Percentiles rank a stretch among this genome's conserved stretches.
These are phyloP conservation scores for Ophiostoma piceae DNA, from an alignment of 2,329 filamentous ascomycete genomes.

Conservation along the genomic window DNA sequence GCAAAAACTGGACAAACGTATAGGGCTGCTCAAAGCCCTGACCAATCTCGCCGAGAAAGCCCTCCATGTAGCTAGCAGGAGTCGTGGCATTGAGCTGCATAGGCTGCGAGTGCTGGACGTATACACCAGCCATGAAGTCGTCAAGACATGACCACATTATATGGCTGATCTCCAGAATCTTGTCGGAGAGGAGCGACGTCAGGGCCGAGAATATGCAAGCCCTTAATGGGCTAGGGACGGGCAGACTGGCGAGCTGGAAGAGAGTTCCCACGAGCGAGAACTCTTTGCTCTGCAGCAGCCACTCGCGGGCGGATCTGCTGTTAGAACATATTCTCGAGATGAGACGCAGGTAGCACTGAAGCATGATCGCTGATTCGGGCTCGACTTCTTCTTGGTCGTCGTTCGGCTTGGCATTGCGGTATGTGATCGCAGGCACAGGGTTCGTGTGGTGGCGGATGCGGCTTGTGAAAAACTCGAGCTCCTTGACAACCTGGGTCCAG, in stretches of 20 bases:
- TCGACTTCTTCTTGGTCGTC: conserved; percentile 70
- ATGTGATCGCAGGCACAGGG: conserved; percentile 47
- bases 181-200: conserved; percentile 68
- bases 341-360: conserved; percentile 87
- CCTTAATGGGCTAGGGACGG: conserved; percentile 69
- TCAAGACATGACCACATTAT: conserved; percentile 78
- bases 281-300: conserved; percentile 56
- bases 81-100: conserved; percentile 28
- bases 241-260: conserved; percentile 71
- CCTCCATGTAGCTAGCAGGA: conserved; percentile 47
- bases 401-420: conserved; percentile 56
- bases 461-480: conserved; percentile 76
- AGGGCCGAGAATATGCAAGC: conserved; percentile 80
- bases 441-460: conserved; percentile 70
- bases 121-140: conserved; percentile 66
- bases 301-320: conserved; percentile 66
- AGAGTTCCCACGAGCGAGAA: conserved; percentile 69
- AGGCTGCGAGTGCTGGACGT: conserved; percentile 35
- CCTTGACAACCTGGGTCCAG: conserved; percentile 88
- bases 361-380: conserved; percentile 91
- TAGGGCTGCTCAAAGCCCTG: conserved; percentile 79
- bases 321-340: conserved; percentile 75
- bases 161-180: conserved; percentile 60
- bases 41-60: conserved; percentile 68
- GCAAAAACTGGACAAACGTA: conserved; percentile 74